phyloP scores from a whole-genome alignment of 202 grass and related monocot species.

The Panicum virgatum region DNA sequence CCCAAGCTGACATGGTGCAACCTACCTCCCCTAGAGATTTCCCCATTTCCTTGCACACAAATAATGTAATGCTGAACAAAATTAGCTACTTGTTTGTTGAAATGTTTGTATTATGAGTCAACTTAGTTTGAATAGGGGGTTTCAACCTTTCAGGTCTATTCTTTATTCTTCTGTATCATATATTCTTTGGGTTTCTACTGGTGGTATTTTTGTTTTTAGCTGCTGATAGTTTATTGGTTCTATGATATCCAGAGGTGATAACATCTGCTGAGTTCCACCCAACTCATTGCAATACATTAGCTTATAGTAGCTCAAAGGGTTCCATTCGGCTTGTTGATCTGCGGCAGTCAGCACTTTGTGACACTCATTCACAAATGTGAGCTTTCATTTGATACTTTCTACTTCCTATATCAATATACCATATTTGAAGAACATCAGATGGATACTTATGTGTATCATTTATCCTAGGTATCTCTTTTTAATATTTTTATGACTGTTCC shows the following conservation, averaged over 20 bases:
- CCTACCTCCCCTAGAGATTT: neutral
- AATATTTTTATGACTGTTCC: constrained; percentile 28
- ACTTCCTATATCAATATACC: constrained; percentile 27
- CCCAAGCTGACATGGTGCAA: neutral
- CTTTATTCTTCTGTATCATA: constrained; percentile 14
- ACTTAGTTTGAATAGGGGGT: constrained; percentile 22
- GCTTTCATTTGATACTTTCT: constrained; percentile 38
- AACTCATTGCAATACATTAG: constrained; percentile 80
- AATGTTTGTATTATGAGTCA: constrained; percentile 4
- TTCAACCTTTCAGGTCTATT: constrained; percentile 16
- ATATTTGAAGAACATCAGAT: constrained; percentile 16
- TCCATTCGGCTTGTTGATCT: constrained; percentile 91
- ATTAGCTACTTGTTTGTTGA: neutral
- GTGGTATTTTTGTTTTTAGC: constrained; percentile 25
- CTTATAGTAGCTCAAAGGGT: constrained; percentile 97
- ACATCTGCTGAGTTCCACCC: constrained; percentile 94
- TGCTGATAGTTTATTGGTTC: constrained; percentile 42
- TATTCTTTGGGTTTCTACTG: neutral
- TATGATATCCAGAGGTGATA: constrained; percentile 79
- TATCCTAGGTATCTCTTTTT: constrained; percentile 13
- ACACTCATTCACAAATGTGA: constrained; percentile 86
- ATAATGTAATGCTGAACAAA: neutral
- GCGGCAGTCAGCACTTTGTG: constrained; percentile 92
- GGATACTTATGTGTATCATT: constrained; percentile 16
- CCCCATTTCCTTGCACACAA: constrained; percentile 6